Evolutionary conservation across 2,329 filamentous ascomycete species (phyloP), one percentile per base, ranked within the genome.

Genomic region (Pyrenophora teres): DNA sequence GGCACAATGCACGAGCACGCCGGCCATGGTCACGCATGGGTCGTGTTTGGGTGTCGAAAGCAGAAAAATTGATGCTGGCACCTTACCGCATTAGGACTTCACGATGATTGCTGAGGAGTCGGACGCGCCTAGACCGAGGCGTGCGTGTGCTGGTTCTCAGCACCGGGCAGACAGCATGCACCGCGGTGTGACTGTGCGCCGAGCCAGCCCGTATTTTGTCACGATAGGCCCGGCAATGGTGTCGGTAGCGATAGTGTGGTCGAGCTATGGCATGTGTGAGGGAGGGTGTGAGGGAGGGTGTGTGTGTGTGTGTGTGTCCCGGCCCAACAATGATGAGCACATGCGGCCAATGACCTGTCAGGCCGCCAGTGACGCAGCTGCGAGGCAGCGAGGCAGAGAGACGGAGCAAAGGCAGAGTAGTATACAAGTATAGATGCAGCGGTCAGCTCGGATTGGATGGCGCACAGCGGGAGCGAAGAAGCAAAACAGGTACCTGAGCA

Each of bases 81-180:
- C 68, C 68, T 68, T 65, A 57, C 65, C 59, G 41, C 27, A 64
- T 61, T 52, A 60, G 65, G 69, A 63, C 67, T 60, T 64, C 68
- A 72, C 69, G 69, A 71, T 68, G 59, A 52, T 60, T 52, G 45
- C 45, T 47, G 46, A 44, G 40, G 55, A 63, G 42, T 46, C 56
- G 56, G 61, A 52, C 60, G 61, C 57, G 60, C 57, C 61, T 62
- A 63, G 61, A 63, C 63, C 59, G 7, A 30, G 27, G 10, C 27
- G 27, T 30, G 27, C 27, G 27, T 30, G 27, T 30, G 27, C 27
- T 30, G 27, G 27, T 30, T 12, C 27, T 30, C 27, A 30, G 27
- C 27, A 30, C 27, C 27, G 27, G 27, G 9, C 27, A 30, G 9
- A 9, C 40, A 51, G 49, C 44, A 50, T 49, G 54, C 54, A 41